A percentile compares a stretch with the other conserved stretches of the same genome.
Evolutionary conservation across 257 asterid genomes (phyloP).

Genomic region (Mitragyna speciosa): DNA sequence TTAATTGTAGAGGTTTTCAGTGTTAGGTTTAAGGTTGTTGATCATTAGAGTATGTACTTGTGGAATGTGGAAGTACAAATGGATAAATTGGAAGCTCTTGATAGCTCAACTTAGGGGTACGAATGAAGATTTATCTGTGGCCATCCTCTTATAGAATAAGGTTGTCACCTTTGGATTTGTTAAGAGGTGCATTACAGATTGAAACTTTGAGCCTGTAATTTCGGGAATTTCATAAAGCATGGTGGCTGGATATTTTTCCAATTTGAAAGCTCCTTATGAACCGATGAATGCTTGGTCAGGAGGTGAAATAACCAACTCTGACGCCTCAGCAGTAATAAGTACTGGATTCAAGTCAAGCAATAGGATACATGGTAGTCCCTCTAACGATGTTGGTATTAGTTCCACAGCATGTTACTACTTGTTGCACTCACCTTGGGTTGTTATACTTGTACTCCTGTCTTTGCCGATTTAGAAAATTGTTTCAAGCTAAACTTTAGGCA

Average conservation of each 20-base stretch:
- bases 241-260: neutral
- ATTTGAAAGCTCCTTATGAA: neutral
- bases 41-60: neutral
- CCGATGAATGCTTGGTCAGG: neutral
- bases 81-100: neutral
- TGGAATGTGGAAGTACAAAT: neutral
- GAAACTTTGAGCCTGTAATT: neutral
- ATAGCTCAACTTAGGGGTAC: neutral
- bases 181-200: neutral
- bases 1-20: neutral
- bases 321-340: no score
- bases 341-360: no score
- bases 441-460: neutral
- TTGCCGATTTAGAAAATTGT: neutral
- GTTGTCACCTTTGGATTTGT: neutral
- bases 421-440: neutral
- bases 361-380: neutral
- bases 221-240: neutral
- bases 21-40: neutral
- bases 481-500: neutral
- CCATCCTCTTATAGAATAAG: neutral
- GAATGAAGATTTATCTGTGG: neutral
- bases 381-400: neutral
- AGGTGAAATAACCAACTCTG: neutral
- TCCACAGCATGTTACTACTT: neutral